Base-by-base conservation (phyloP, 208 protist species). In the Trypanosoma brucei region DNA sequence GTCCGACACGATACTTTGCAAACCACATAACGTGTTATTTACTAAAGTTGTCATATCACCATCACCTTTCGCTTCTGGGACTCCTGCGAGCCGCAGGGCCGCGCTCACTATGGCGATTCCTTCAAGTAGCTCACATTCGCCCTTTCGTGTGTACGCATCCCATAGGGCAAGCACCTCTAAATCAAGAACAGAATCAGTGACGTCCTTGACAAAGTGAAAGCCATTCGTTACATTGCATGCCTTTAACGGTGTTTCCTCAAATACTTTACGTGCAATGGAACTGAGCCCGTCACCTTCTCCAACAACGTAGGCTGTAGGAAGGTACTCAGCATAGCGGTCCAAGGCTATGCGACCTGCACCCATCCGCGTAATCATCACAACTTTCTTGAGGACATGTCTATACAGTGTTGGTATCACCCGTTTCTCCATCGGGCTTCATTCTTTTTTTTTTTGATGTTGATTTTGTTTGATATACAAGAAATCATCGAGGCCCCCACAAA, bases 121-220 rank as follows among this genome's bases (percentile, higher is more conserved):
- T 51, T 75, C 45, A 35, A 68, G 53, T 37, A 86, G 61, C 40
- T 83, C 76, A 59, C 65, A 86, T 35, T 62, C 66, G n/a, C 70
- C 55, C 49, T 51, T 35, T 14, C n/a, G 11, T 39, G 45, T 55
- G 46, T 77, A 62, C 14, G 55, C 37, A 46, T 81, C 52, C 81
- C 81, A 88, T 13, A 76, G 70, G 14, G 65, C 62, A 44, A 79
- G 69, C 38, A 83, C 62, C 67, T 82, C 75, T 36, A 88, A 59
- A 9, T 72, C 66, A 33, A 70, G 70, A 22, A 84, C 40, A 2
- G 77, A 79, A 38, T 70, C 61, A 4, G 31, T 44, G 13, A 67
- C 68, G 38, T 81, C 78, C 37, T 79, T 81, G 33, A 84, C n/a
- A 64, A 88, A 88, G 8, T 54, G 52, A 59, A 88, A 88, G 11